Evolutionary conservation across 2,329 filamentous ascomycete genomes (phyloP).

Genomic region (Nothophoma quercina): DNA sequence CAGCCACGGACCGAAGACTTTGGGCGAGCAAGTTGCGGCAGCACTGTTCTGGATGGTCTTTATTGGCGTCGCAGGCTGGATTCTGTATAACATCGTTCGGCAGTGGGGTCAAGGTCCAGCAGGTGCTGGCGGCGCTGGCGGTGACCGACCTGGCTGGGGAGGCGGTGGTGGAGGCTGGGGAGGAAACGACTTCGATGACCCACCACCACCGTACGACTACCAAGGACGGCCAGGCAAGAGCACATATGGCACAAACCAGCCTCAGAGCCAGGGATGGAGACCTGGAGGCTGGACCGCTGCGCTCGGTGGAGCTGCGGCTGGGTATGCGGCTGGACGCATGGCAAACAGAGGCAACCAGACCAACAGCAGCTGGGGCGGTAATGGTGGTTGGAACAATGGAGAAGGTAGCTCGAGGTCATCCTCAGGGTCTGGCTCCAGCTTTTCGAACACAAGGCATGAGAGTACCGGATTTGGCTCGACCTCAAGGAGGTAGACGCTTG

Average conservation of each 20-base stretch:
- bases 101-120: slow-evolving; percentile 37
- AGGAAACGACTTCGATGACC: slow-evolving; percentile 52
- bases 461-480: slow-evolving; percentile 79
- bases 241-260: slow-evolving; percentile 30
- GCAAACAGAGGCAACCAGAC: slow-evolving; percentile 52
- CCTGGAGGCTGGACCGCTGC: slow-evolving; percentile 79
- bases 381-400: slow-evolving; percentile 46
- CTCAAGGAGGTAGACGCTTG: slow-evolving; percentile 45
- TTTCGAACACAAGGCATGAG: slow-evolving; percentile 63
- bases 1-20: slow-evolving; percentile 48
- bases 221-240: slow-evolving; percentile 32
- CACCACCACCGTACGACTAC: slow-evolving; percentile 59
- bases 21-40: slow-evolving; percentile 39
- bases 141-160: slow-evolving; percentile 45
- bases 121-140: slow-evolving; percentile 29
- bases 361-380: slow-evolving; percentile 42
- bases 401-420: slow-evolving; percentile 48
- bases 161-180: slow-evolving; percentile 51
- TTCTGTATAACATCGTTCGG: slow-evolving; percentile 64
- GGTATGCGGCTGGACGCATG: slow-evolving; percentile 65
- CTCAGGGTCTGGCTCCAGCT: slow-evolving; percentile 43
- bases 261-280: slow-evolving; percentile 64
- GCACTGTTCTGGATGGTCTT: slow-evolving; percentile 70
- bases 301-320: slow-evolving; percentile 73
- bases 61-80: slow-evolving; percentile 65